Percentiles rank a stretch among this genome's conserved stretches.
These are phyloP conservation scores for Rhynchosporium secalis DNA, from an alignment of 2,329 filamentous ascomycete genomes.

Conservation along the genomic window DNA sequence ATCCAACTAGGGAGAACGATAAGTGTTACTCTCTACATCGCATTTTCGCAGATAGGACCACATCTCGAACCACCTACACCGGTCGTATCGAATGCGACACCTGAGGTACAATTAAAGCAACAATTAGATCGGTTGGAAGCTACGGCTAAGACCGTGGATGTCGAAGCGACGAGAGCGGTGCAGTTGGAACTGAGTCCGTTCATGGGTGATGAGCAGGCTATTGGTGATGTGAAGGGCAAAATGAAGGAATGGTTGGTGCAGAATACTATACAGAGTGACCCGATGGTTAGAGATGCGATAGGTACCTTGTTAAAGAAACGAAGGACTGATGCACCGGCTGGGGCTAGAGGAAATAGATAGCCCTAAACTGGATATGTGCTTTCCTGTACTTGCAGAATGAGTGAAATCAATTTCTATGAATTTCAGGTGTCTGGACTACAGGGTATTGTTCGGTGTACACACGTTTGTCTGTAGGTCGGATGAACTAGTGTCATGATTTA, in stretches of 20 bases:
- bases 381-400: background rate
- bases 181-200: slow-evolving; percentile 82
- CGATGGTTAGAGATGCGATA: slow-evolving; percentile 79
- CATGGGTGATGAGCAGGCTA: slow-evolving; percentile 65
- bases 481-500: too few relatives aligned
- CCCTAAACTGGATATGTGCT: background rate
- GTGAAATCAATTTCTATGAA: background rate
- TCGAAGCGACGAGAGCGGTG: slow-evolving; percentile 69
- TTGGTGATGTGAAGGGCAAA: slow-evolving; percentile 65
- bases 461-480: too few relatives aligned
- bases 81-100: slow-evolving; percentile 40
- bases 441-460: too few relatives aligned
- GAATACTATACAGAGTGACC: slow-evolving; percentile 77
- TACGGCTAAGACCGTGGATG: slow-evolving; percentile 59
- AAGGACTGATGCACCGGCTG: slow-evolving; percentile 61
- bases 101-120: slow-evolving; percentile 55
- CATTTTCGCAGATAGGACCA: slow-evolving; percentile 77
- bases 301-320: slow-evolving; percentile 64
- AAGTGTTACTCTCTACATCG: slow-evolving; percentile 78
- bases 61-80: slow-evolving; percentile 49
- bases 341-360: slow-evolving; percentile 48
- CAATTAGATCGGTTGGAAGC: slow-evolving; percentile 68
- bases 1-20: slow-evolving; percentile 74
- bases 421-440: background rate
- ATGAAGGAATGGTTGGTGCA: slow-evolving; percentile 87